Evolutionary conservation across 2,329 filamentous ascomycete species (phyloP), one percentile per base, ranked within the genome.

Genomic region (Colletotrichum camelliae): DNA sequence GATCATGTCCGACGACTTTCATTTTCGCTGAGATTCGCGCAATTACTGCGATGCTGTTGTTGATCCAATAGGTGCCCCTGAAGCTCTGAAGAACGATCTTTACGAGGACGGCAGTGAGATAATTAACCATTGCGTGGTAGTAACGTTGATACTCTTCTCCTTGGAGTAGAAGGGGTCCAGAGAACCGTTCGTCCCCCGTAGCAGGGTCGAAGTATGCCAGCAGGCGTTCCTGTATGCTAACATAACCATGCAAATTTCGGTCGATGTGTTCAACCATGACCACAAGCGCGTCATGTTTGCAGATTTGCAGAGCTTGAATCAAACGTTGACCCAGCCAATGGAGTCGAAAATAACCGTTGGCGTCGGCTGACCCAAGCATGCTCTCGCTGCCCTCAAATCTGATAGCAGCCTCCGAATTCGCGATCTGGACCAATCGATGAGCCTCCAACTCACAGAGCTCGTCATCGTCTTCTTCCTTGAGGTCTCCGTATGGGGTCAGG

Each of bases 401-500:
- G 24, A 24, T 24, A 24, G 24, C 24, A 24, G 24, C 24, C 24
- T 24, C 43, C 4, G 43, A 21, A 7, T 52, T 52, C 0, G 43
- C 43, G n/a, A 2, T 21, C 2, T 7, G 1, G 1, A 52, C 43
- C 43, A 52, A 1, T 4, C 43, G n/a, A 7, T 0, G n/a, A 0
- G 43, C 43, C 9, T 52, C 43, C n/a, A 21, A 2, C 10, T 13
- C 0, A 4, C 43, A 52, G 43, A 52, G 43, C 1, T 21, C n/a
- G 1, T 52, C 43, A 2, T 52, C 43, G 0, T 2, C 43, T 7
- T 52, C 43, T 52, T 52, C 43, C 4, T 2, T 52, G 43, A 52
- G 0, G 4, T 4, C n/a, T 0, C 43, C 43, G 2, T 21, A 52
- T 2, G n/a, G 1, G 1, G n/a, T 21, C 7, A 52, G 43, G n/a